phyloP scores from a whole-genome alignment of 352 stramenopile species.

The Globisporangium acanthophoron region DNA sequence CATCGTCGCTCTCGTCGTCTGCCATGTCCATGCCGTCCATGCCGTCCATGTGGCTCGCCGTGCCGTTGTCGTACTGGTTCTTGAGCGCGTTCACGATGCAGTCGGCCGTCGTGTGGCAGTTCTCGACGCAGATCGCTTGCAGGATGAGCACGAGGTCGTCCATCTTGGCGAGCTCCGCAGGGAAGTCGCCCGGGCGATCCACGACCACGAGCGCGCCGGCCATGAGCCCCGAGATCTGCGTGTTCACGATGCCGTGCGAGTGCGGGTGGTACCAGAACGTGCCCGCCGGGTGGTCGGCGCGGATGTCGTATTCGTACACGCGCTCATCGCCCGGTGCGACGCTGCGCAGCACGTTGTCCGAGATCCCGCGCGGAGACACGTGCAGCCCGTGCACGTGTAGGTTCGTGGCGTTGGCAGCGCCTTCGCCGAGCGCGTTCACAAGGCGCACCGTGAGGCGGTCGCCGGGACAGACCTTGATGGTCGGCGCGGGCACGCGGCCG shows the following conservation, averaged over 20 bases:
- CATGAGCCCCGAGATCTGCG: constrained; percentile 72
- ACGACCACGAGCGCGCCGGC: constrained; percentile 57
- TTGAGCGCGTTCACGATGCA: constrained; percentile 49
- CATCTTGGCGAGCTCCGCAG: constrained; percentile 42
- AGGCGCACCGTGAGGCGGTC: constrained; percentile 56
- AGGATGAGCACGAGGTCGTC: constrained; percentile 63
- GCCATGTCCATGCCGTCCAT: constrained; percentile 21
- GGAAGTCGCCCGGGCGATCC: constrained; percentile 52
- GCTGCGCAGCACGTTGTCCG: constrained; percentile 59
- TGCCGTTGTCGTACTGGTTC: constrained; percentile 33
- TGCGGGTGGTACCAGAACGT: constrained; percentile 85
- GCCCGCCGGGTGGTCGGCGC: constrained; percentile 52
- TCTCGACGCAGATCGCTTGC: constrained; percentile 61
- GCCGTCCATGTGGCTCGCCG: constrained; percentile 15
- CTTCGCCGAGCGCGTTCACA: constrained; percentile 42
- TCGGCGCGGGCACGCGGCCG: constrained; percentile 52
- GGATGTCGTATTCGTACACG: constrained; percentile 65
- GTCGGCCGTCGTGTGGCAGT: constrained; percentile 62
- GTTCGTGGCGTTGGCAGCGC: constrained; percentile 58
- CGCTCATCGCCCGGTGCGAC: constrained; percentile 39
- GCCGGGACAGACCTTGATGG: constrained; percentile 68
- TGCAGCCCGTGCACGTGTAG: constrained; percentile 74
- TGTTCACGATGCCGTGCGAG: constrained; percentile 67
- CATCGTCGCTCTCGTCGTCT: constrained; percentile 13
- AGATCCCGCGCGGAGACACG: constrained; percentile 38